Evolutionary conservation across 2,329 filamentous ascomycete genomes (phyloP), one percentile per base, ranked within the genome.

Genomic region (Fusarium redolens): DNA sequence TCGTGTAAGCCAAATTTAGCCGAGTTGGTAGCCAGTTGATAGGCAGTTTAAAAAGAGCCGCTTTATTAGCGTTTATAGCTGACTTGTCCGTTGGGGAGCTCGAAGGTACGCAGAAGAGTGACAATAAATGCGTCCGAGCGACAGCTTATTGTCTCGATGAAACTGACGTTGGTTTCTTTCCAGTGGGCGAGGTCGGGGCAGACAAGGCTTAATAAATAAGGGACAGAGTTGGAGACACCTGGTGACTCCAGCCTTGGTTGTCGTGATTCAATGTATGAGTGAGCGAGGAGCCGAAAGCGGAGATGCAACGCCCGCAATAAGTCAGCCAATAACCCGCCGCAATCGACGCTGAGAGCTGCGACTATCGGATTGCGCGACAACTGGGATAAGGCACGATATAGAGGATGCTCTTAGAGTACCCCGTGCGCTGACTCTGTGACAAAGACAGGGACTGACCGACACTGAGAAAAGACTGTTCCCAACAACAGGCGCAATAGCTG

Each of bases 281-380:
- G 75, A 75, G 74, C 66, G 71, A 78, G 71, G 51, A 77, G 71
- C 76, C 76, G 76, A 78, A 78, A 78, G 64, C 76, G 76, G 76
- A 78, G 75, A 61, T 73, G 64, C 57, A 67, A 68, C 70, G 74
- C 63, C 65, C 66, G 74, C 65, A 72, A 59, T 37, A 57, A 64
- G 55, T 51, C 58, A 67, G 61, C 75, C 74, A 77, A 77, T 77
- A 55, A 67, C 60, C 51, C 51, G 61, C 54, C 52, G 72, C 72
- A 76, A 77, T 77, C 73, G 65, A 75, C 31, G 33, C 54, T 68
- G 70, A 62, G 61, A 74, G 57, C 61, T 72, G 70, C 70, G 65
- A 72, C 72, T 73, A 75, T 73, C 65, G 73, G 73, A 74, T 74
- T 74, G 60, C 60, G 68, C 71, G 68, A 74, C 58, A 71, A 59